These are phyloP conservation scores for Hyparrhenia diplandra DNA, from an alignment of 176 grass and related monocot genomes.

Conservation along the genomic window DNA sequence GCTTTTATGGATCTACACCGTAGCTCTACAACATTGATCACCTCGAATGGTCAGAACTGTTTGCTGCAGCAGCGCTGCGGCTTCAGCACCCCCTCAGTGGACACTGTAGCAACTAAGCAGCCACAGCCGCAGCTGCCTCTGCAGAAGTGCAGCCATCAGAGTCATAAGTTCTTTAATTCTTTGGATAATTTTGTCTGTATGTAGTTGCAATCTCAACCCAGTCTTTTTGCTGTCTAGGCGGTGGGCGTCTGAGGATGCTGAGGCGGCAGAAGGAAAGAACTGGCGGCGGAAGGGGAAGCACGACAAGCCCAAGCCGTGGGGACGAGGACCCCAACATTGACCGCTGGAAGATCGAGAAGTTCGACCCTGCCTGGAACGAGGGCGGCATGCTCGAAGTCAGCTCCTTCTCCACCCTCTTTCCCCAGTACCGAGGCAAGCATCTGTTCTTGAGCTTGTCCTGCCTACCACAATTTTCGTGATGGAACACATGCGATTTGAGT, in stretches of 20 bases:
- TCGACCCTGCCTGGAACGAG: slow-evolving; percentile 88
- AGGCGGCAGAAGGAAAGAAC: too few relatives aligned
- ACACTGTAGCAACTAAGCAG: too few relatives aligned
- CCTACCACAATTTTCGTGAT: too few relatives aligned
- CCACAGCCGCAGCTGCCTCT: too few relatives aligned
- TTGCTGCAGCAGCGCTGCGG: too few relatives aligned
- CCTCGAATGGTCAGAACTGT: background rate
- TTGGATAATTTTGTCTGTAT: background rate
- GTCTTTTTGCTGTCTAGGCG: background rate
- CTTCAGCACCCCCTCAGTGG: too few relatives aligned
- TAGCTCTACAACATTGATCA: background rate
- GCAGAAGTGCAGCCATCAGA: too few relatives aligned
- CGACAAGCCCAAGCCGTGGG: slow-evolving; percentile 97
- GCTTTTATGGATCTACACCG: background rate
- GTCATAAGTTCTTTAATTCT: too few relatives aligned
- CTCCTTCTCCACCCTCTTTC: slow-evolving; percentile 97
- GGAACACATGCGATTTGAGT: background rate
- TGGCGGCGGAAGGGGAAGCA: slow-evolving; percentile 84
- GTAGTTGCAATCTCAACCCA: background rate
- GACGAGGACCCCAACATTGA: slow-evolving; percentile 90
- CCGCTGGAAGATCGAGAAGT: slow-evolving; percentile 85
- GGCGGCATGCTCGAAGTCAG: slow-evolving; percentile 89
- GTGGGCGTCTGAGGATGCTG: background rate
- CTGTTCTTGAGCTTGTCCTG: background rate
- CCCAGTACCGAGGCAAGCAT: slow-evolving; percentile 68